Conservation (phyloP, 192 early-diverging fungal genomes). For the Backusella westeae region DNA sequence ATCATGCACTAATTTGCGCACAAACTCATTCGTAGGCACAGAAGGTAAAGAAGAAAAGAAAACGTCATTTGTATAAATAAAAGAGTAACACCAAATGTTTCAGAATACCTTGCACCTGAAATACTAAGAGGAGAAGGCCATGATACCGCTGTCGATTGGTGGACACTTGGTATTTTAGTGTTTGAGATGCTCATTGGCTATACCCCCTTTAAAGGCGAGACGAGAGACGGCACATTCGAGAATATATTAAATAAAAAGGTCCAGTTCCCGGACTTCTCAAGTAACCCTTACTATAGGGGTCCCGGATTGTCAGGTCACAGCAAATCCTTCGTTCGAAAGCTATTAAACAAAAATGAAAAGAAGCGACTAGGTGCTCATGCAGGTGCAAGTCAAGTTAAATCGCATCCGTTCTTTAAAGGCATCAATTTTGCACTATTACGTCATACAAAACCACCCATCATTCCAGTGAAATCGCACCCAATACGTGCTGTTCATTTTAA, state of each 20-base stretch:
- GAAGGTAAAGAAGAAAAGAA: slow-evolving; percentile 61
- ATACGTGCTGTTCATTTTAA: slow-evolving; percentile 57
- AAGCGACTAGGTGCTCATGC: slow-evolving; percentile 84
- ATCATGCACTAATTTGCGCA: slow-evolving; percentile 1
- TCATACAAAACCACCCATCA: slow-evolving; percentile 79
- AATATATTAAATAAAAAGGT: slow-evolving; percentile 83
- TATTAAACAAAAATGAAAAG: slow-evolving; percentile 89
- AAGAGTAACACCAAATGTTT: slow-evolving; percentile 59
- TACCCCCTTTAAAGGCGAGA: slow-evolving; percentile 67
- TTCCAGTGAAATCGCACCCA: slow-evolving; percentile 46
- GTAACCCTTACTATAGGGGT: not conserved
- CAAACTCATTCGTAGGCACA: not conserved
- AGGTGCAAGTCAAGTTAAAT: slow-evolving; percentile 92
- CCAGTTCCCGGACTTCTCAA: slow-evolving; percentile 55
- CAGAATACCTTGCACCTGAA: slow-evolving; percentile 37
- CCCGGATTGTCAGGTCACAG: slow-evolving; percentile 38
- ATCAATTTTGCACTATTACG: slow-evolving; percentile 92
- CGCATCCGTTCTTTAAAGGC: slow-evolving; percentile 85
- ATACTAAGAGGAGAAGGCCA: slow-evolving; percentile 40
- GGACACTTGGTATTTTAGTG: slow-evolving; percentile 68
- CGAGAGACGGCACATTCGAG: slow-evolving; percentile 60
- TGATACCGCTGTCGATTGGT: slow-evolving; percentile 61
- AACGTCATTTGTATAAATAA: slow-evolving; percentile 77
- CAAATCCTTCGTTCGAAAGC: slow-evolving; percentile 77
- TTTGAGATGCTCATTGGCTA: slow-evolving; percentile 69